These are phyloP conservation scores for Globisporangium echinulatum DNA, from an alignment of 352 stramenopile species.

Conservation along the genomic window DNA sequence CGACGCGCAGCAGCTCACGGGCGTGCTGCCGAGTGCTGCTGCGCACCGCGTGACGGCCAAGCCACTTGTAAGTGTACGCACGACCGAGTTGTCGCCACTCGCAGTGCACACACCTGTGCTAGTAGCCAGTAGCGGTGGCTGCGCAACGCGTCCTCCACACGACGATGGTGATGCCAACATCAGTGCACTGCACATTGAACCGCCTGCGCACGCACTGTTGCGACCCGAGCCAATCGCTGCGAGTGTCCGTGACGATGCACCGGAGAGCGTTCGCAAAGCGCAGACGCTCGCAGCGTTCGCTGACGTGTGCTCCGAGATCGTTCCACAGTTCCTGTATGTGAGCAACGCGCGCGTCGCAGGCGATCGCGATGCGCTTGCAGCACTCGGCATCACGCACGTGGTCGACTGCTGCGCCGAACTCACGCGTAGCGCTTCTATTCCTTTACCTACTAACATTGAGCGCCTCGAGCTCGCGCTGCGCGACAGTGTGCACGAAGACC, in stretches of 20 bases:
- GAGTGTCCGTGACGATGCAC: neutral
- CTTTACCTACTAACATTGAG: neutral
- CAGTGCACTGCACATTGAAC: too few relatives aligned
- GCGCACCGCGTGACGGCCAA: too few relatives aligned
- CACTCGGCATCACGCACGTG: conserved; percentile 45
- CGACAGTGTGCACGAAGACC: conserved; percentile 58
- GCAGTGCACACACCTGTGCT: too few relatives aligned
- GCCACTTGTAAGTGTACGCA: too few relatives aligned
- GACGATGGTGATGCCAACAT: too few relatives aligned
- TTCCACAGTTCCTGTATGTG: conserved; percentile 47
- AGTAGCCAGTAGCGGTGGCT: too few relatives aligned
- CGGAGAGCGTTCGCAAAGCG: conserved; percentile 62
- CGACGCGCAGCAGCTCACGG: too few relatives aligned
- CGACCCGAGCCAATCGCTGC: too few relatives aligned
- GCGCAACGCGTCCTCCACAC: too few relatives aligned
- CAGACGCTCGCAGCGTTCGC: conserved; percentile 26
- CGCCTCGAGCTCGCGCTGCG: conserved; percentile 33
- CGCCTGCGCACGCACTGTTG: too few relatives aligned
- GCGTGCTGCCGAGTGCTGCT: too few relatives aligned
- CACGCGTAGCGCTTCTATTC: neutral
- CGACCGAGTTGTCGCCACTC: too few relatives aligned
- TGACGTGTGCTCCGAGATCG: conserved; percentile 54
- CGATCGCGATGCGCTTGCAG: conserved; percentile 10
- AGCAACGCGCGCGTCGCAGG: conserved; percentile 20
- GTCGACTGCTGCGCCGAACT: conserved; percentile 55